Evolutionary conservation across 2,329 filamentous ascomycete genomes (phyloP), one percentile per base, ranked within the genome.

Genomic region (Cladosporium sp.): DNA sequence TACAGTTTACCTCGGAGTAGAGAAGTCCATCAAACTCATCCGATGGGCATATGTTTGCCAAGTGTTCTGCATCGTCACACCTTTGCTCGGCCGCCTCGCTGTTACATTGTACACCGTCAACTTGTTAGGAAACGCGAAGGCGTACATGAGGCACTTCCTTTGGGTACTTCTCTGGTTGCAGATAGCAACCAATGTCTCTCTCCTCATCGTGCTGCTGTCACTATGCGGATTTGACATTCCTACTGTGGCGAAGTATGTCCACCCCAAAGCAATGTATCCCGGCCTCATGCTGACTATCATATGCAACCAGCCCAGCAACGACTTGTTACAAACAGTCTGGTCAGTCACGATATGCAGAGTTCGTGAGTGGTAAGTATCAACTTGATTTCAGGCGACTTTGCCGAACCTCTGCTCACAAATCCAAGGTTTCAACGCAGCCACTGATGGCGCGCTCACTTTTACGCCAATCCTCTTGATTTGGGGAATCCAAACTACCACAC

Each of bases 371-470:
- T 48, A 48, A 18, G 45, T 12, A n/a, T 8, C 29, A 25, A 2
- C 9, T 36, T 48, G 7, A 48, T 18, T n/a, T n/a, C n/a, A n/a
- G n/a, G n/a, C n/a, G n/a, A n/a, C n/a, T n/a, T n/a, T n/a, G 6
- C 12, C 4, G 6, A 36, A 25, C 4, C 8, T n/a, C n/a, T n/a
- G 19, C 42, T 45, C 7, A 45, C 22, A 4, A 7, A 16, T 22
- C 18, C 19, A 13, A 48, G 45, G 13, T 15, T 48, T 38, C 25
- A 48, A 48, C 27, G 45, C 45, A 7, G 20, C 32, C 25, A 40
- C 45, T 2, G 45, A 48, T 13, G 45, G 45, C n/a, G 36, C 36
- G 16, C 45, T 48, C 19, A 33, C 36, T 7, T 36, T 48, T n/a
- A 27, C 45, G 4, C 45, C 45, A 11, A 27, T 39, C 2, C 11